A percentile compares a stretch with the other conserved stretches of the same genome.
Evolutionary conservation across 805 yeast species (phyloP).

Genomic region (Komagataella populi): DNA sequence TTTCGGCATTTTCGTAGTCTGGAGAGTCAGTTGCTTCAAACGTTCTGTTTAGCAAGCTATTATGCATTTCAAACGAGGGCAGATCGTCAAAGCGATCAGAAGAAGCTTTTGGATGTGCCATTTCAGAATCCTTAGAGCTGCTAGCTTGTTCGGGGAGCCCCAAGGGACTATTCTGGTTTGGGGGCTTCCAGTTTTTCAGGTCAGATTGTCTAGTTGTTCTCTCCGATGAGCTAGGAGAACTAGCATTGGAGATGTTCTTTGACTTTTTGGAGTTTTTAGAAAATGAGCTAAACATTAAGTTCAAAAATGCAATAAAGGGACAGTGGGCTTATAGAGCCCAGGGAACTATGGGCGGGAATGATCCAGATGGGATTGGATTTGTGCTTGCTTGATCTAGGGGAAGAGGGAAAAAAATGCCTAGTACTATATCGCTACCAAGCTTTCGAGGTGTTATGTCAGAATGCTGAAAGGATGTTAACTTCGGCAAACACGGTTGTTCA

Average conservation of each 20-base stretch:
- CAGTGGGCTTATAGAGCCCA: neutral
- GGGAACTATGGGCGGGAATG: neutral
- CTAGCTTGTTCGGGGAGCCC: neutral
- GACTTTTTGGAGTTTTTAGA: neutral
- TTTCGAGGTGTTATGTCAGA: neutral
- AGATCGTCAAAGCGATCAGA: conserved; percentile 27
- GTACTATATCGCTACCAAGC: neutral
- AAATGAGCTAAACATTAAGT: neutral
- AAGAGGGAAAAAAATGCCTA: neutral
- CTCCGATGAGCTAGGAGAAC: neutral
- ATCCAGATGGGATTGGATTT: neutral
- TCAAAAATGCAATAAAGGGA: neutral
- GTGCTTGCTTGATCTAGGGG: neutral
- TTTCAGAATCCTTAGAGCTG: neutral
- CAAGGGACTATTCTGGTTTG: neutral
- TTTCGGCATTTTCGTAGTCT: neutral
- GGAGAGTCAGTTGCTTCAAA: conserved; percentile 6
- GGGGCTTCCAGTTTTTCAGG: neutral
- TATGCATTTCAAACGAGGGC: conserved; percentile 61
- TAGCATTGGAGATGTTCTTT: neutral
- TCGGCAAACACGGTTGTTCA: no score
- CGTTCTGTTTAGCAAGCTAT: conserved; percentile 17
- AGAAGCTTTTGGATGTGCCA: neutral
- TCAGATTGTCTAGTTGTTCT: neutral
- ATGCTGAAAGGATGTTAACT: neutral